phyloP scores from a whole-genome alignment of 768 basidiomycete species.

The Mycena venus region DNA sequence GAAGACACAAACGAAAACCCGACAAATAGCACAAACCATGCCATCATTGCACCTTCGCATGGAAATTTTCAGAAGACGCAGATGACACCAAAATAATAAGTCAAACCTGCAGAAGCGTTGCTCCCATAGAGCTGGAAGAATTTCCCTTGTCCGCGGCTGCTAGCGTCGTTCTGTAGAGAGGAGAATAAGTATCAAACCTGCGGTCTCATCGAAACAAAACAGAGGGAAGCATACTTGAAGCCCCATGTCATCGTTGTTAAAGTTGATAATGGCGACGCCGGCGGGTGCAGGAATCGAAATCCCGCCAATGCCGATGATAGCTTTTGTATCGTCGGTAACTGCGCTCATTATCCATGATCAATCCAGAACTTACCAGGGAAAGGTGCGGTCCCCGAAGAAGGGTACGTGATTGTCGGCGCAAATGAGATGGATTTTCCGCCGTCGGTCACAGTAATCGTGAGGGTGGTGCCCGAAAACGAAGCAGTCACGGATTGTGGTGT shows the following conservation, averaged over 20 bases:
- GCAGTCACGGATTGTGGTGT: constrained; percentile 61
- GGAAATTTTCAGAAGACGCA: background rate
- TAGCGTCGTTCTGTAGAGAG: constrained; percentile 53
- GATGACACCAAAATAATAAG: background rate
- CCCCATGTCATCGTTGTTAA: constrained; percentile 68
- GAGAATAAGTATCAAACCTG: background rate
- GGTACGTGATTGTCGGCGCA: constrained; percentile 58
- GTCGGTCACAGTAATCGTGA: constrained; percentile 64
- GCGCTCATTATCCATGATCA: background rate
- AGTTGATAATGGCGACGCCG: constrained; percentile 61
- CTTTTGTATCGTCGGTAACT: background rate
- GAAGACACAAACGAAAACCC: background rate
- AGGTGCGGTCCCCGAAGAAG: constrained; percentile 57
- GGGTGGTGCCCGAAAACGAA: constrained; percentile 57
- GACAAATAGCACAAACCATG: constrained; percentile 51
- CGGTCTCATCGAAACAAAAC: background rate
- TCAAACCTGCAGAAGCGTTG: constrained; percentile 52
- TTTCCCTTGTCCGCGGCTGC: constrained; percentile 66
- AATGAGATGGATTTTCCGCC: constrained; percentile 64
- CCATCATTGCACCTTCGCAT: constrained; percentile 59
- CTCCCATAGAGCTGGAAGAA: constrained; percentile 71
- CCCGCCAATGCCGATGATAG: constrained; percentile 58
- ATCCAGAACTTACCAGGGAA: constrained; percentile 50
- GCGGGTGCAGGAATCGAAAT: constrained; percentile 54
- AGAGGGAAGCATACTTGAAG: background rate